Base-by-base conservation (phyloP, 768 basidiomycete genomes). In the Kwoniella dendrophila region DNA sequence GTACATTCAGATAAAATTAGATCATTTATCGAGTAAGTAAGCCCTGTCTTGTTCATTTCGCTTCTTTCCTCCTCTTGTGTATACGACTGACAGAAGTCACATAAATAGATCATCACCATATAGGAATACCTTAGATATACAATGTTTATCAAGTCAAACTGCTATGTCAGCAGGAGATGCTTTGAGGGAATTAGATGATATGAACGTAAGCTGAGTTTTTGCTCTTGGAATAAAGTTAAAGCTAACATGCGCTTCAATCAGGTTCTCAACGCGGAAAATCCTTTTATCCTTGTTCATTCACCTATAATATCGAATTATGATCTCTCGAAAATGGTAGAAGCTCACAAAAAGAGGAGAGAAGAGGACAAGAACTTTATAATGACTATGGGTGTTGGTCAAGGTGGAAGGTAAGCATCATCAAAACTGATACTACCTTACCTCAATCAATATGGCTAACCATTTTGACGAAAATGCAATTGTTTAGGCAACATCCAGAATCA, bases 331-430 rank as follows among this genome's bases (percentile, higher is more conserved):
- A 90, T 93, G 55, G 89, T 96, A 49, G 84, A 87, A 47, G 86
- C 85, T 66, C 95, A 97, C 82, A 92, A 89, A 83, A 89, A 90
- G 77, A 82, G 92, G 52, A 83, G 92, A 63, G 88, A 87, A 79
- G 85, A 83, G 62, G 91, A 94, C 79, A 90, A 91, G 81, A 90
- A 97, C 76, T 90, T 89, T 38, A 92, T 93, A 73, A 93, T 99
- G 92, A 93, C 92, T 27, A 92, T 98, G 83, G 92, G 75, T 8
- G 71, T 78, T 1, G 74, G 75, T 4, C 67, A 67, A 16, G 77
- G 77, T 12, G 77, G 75, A 56, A 57, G 77, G 77, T 78, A 40
- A 59, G 72, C 69, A 14, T 38, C n/a, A 7, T 8, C 24, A 8
- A 22, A 29, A n/a, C 47, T 26, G 10, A 27, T 29, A 5, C 30